Percentiles rank a stretch among this genome's conserved stretches.
These are phyloP conservation scores for Brassica incana DNA, from an alignment of 345 rosid genomes.

Conservation along the genomic window DNA sequence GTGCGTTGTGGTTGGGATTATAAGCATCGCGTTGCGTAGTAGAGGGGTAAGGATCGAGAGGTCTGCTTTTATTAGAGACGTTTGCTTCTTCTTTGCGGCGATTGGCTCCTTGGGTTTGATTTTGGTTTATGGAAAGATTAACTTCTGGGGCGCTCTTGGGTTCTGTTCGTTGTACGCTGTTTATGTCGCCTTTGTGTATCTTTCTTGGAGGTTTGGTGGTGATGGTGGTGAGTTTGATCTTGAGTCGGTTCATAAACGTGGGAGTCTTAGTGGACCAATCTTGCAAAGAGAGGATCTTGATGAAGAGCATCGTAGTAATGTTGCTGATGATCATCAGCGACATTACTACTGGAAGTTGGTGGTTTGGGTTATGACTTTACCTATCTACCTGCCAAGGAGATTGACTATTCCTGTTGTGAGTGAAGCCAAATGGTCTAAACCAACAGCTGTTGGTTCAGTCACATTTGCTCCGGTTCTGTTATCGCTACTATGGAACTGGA, in stretches of 20 bases:
- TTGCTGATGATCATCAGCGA: slow-evolving; percentile 15
- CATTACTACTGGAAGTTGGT: slow-evolving; percentile 38
- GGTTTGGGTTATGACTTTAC: slow-evolving; percentile 55
- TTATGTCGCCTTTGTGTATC: slow-evolving; percentile 62
- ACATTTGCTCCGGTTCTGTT: slow-evolving; percentile 69
- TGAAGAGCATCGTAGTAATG: slow-evolving; percentile 11
- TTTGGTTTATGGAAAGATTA: slow-evolving; percentile 53
- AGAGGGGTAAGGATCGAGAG: slow-evolving; percentile 52
- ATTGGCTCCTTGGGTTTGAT: slow-evolving; percentile 63
- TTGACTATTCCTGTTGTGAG: slow-evolving; percentile 74
- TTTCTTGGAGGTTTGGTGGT: slow-evolving; percentile 40
- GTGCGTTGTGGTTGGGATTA: slow-evolving; percentile 73
- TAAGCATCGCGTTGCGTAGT: slow-evolving; percentile 46
- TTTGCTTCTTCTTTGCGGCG: slow-evolving; percentile 62
- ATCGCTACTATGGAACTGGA: slow-evolving; percentile 55
- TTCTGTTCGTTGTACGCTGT: slow-evolving; percentile 61
- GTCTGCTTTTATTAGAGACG: slow-evolving; percentile 72
- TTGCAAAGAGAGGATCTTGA: slow-evolving; percentile 18
- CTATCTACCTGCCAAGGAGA: slow-evolving; percentile 78
- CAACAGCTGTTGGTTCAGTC: slow-evolving; percentile 63
- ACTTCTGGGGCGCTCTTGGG: slow-evolving; percentile 58
- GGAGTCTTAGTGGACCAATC: slow-evolving; percentile 37
- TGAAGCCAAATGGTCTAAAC: slow-evolving; percentile 79
- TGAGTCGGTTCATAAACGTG: slow-evolving; percentile 34
- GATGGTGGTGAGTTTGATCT: slow-evolving; percentile 35